Conservation (phyloP, 805 yeast species). For the Saccharomyces eubayanus region DNA sequence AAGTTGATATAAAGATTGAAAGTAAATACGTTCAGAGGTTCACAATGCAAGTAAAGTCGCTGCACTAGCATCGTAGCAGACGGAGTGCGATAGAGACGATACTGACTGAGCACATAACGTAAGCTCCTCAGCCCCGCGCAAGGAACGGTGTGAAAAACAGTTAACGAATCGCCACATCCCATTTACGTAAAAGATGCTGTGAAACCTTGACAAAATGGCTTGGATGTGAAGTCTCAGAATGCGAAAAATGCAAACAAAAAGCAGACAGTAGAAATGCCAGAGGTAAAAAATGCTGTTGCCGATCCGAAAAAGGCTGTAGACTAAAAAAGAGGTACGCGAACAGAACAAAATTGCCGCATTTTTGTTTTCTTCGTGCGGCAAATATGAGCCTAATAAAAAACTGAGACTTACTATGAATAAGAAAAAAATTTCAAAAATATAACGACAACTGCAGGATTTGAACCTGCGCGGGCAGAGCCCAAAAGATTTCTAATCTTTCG, state of each 20-base stretch:
- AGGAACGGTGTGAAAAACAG: neutral
- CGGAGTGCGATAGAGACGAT: neutral
- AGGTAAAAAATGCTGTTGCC: neutral
- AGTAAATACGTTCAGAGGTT: neutral
- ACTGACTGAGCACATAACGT: neutral
- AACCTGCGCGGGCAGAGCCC: constrained; percentile 51
- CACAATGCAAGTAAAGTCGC: neutral
- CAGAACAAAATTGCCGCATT: neutral
- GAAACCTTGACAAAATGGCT: neutral
- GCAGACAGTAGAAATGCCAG: neutral
- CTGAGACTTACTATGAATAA: neutral
- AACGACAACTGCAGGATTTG: constrained; percentile 62
- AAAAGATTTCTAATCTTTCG: constrained; percentile 50
- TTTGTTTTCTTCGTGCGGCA: neutral
- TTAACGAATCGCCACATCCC: neutral
- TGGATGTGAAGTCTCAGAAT: neutral
- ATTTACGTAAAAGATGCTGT: neutral
- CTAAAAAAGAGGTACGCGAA: neutral
- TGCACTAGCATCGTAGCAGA: neutral
- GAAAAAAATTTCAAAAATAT: constrained; percentile 22
- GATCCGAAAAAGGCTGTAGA: neutral
- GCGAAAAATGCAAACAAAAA: neutral
- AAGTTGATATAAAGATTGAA: neutral
- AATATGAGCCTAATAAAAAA: neutral
- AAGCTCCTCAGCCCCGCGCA: neutral